Evolutionary conservation across 2,329 filamentous ascomycete genomes (phyloP).

Genomic region (Cordyceps cateniannulata): DNA sequence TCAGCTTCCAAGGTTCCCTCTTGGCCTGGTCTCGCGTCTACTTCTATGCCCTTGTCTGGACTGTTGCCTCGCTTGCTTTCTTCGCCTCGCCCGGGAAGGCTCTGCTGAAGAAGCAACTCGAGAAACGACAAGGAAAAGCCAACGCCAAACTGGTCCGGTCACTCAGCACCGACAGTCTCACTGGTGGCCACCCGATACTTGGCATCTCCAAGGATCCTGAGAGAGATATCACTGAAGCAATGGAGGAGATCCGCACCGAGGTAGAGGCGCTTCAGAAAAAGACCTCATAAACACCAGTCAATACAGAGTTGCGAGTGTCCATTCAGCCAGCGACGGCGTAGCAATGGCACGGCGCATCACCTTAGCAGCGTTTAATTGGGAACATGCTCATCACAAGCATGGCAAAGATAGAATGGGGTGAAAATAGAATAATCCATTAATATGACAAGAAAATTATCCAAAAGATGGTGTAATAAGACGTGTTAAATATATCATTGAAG

Average conservation of each 20-base stretch:
- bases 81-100: slow-evolving; percentile 74
- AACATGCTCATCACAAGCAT: background rate
- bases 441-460: background rate
- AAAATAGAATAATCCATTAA: slow-evolving; percentile 4
- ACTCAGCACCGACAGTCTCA: slow-evolving; percentile 51
- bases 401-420: background rate
- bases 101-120: slow-evolving; percentile 49
- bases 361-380: background rate
- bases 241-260: slow-evolving; percentile 67
- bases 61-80: slow-evolving; percentile 58
- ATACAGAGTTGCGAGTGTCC: background rate
- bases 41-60: slow-evolving; percentile 74
- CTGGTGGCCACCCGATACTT: slow-evolving; percentile 55
- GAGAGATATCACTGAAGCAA: slow-evolving; percentile 68
- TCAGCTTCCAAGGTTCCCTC: slow-evolving; percentile 64
- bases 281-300: background rate
- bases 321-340: background rate
- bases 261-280: slow-evolving; percentile 44
- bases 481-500: slow-evolving; percentile 3
- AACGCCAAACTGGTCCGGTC: slow-evolving; percentile 41
- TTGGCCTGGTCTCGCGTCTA: slow-evolving; percentile 79
- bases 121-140: slow-evolving; percentile 46
- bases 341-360: background rate
- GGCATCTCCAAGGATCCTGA: slow-evolving; percentile 74
- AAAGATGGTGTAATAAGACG: background rate